Evolutionary conservation across 192 early-diverging fungal species (phyloP), one percentile per base, ranked within the genome.

Genomic region (Backusella morwellensis): DNA sequence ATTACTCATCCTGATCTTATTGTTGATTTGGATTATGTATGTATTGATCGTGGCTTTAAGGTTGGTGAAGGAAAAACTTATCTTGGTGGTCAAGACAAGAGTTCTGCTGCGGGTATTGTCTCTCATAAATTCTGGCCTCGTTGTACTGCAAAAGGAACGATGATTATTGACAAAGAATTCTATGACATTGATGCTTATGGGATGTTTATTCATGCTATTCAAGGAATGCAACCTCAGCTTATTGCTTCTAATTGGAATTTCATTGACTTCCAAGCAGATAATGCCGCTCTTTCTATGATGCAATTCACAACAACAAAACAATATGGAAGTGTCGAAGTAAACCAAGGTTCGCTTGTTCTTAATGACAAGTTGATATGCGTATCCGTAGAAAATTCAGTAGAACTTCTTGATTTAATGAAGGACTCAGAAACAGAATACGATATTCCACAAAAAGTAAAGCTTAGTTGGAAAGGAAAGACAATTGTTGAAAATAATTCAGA

Each of bases 171-270:
- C 42, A 91, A 91, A 19, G 78, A 86, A 38, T 82, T 86, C 40
- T 85, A 90, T 75, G 91, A 94, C 26, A 78, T 90, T 68, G 86
- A 82, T 29, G 94, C 94, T 23, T 82, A 85, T 29, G 92, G 91
- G 34, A 81, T 93, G 76, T 96, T 94, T 81, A 89, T 94, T 38
- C 92, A 96, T 72, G 97, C 95, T 9, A 84, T 95, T 75, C 94
- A 96, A 79, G 91, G 86, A 77, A 93, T 93, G 85, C 89, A 92
- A 76, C 95, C 96, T 26, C 94, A 97, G 63, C 86, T 92, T 54
- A 90, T 95, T 19, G 93, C 91, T 23, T 87, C 90, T 44, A 89
- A 90, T 77, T 98, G 95, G 94, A 96, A 93, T 79, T 94, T 94
- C 87, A 81, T 88, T 47, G 90, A 92, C 80, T 94, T 98, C 79